phyloP scores from a whole-genome alignment of 257 asterid genomes.

The Solanum rostratum region DNA sequence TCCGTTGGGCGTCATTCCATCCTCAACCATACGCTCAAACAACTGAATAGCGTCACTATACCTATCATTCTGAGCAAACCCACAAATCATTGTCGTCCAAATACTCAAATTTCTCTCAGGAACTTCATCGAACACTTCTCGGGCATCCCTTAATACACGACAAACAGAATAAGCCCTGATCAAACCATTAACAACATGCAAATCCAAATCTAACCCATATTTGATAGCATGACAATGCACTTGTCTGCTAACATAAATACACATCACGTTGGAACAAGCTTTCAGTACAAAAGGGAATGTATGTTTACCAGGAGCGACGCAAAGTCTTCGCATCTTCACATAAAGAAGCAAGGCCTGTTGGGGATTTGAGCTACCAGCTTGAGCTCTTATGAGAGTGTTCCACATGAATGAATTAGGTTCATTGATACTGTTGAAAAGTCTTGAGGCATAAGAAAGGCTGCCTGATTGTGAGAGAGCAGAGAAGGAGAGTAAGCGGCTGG shows the following conservation, averaged over 20 bases:
- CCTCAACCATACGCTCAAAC: slow-evolving; percentile 40
- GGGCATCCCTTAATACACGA: slow-evolving; percentile 25
- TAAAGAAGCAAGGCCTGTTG: slow-evolving; percentile 30
- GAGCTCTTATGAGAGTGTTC: slow-evolving; percentile 81
- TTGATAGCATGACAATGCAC: slow-evolving; percentile 50
- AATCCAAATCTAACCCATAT: slow-evolving; percentile 47
- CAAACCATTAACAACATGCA: slow-evolving; percentile 55
- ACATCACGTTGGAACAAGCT: slow-evolving; percentile 36
- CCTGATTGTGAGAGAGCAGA: slow-evolving; percentile 58
- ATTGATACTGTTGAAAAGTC: slow-evolving; percentile 25
- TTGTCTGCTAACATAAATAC: slow-evolving; percentile 26
- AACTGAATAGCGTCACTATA: slow-evolving; percentile 40
- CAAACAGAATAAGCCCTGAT: slow-evolving; percentile 50
- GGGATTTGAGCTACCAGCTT: slow-evolving; percentile 34
- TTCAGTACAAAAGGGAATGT: slow-evolving; percentile 77
- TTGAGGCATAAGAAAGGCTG: slow-evolving; percentile 42
- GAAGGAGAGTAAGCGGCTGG: slow-evolving; percentile 71
- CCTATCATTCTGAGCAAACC: slow-evolving; percentile 55
- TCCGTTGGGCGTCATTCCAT: slow-evolving; percentile 46
- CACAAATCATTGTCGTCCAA: slow-evolving; percentile 84
- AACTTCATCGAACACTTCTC: slow-evolving; percentile 62
- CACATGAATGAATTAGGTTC: slow-evolving; percentile 66
- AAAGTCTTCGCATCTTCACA: slow-evolving; percentile 37
- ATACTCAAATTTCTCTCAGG: slow-evolving; percentile 30
- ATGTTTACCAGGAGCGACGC: slow-evolving; percentile 52